A percentile compares a stretch with the other conserved stretches of the same genome.
phyloP scores from a whole-genome alignment of 208 protist genomes.

The Trypanosoma mega region DNA sequence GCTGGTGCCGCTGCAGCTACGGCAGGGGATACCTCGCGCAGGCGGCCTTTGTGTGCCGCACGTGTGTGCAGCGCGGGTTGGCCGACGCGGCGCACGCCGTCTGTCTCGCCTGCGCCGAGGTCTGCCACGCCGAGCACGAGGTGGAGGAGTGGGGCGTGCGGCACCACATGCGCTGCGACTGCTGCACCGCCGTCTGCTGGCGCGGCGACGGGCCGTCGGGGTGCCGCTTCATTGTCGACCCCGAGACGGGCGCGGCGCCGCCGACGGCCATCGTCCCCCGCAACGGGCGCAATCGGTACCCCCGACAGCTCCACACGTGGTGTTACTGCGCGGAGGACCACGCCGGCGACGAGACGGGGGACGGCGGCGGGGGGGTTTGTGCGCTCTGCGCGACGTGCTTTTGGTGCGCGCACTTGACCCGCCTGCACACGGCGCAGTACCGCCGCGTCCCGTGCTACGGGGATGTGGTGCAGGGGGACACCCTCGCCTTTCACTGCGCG shows the following conservation, averaged over 20 bases:
- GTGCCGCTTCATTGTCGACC: constrained; percentile 78
- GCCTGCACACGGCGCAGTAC: constrained; percentile 48
- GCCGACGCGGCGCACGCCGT: constrained; percentile 64
- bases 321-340: constrained; percentile 69
- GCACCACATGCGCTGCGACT: constrained; percentile 87
- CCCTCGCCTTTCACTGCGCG: constrained; percentile 62
- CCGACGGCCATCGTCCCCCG: constrained; percentile 43
- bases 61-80: constrained; percentile 56
- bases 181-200: constrained; percentile 82
- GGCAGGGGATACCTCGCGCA: constrained; percentile 69
- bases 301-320: constrained; percentile 63
- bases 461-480: constrained; percentile 65
- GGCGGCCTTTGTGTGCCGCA: constrained; percentile 80
- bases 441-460: constrained; percentile 77
- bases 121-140: constrained; percentile 79
- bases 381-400: constrained; percentile 78
- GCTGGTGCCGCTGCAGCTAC: constrained; percentile 81
- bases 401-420: constrained; percentile 78
- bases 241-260: constrained; percentile 46
- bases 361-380: constrained; percentile 61
- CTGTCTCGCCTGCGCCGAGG: constrained; percentile 77
- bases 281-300: constrained; percentile 76
- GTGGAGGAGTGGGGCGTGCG: constrained; percentile 86
- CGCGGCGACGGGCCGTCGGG: constrained; percentile 5
- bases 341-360: constrained; percentile 56